Conservation (phyloP, 805 yeast species). For the Blastobotrys parvus region DNA sequence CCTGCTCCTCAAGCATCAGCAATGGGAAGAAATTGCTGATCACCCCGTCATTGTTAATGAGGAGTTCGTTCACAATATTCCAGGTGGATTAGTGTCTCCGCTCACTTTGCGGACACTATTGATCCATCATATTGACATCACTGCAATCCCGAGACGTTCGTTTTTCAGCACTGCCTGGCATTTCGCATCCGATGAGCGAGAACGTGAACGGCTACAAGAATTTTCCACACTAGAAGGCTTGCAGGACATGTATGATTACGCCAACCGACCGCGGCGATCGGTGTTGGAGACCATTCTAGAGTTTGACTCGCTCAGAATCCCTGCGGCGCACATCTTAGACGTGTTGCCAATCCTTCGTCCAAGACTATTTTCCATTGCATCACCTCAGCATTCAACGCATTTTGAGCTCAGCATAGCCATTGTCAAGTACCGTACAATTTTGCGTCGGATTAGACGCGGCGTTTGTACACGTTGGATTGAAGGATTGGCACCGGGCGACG, state of each 20-base stretch:
- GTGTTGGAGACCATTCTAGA: slow-evolving; percentile 76
- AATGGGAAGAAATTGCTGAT: slow-evolving; percentile 70
- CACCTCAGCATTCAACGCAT: slow-evolving; percentile 25
- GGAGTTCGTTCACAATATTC: slow-evolving; percentile 21
- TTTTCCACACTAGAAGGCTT: slow-evolving; percentile 60
- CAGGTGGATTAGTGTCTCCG: slow-evolving; percentile 43
- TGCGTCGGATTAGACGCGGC: slow-evolving; percentile 70
- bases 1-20: slow-evolving; percentile 55
- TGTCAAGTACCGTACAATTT: slow-evolving; percentile 77
- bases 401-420: slow-evolving; percentile 73
- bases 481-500: slow-evolving; percentile 38
- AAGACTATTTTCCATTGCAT: slow-evolving; percentile 78
- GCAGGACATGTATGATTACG: slow-evolving; percentile 81
- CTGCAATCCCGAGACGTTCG: slow-evolving; percentile 73
- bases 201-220: slow-evolving; percentile 65
- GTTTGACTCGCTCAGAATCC: slow-evolving; percentile 67
- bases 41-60: slow-evolving; percentile 36
- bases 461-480: slow-evolving; percentile 74
- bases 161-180: slow-evolving; percentile 71
- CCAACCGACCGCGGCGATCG: slow-evolving; percentile 87
- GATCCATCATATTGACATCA: slow-evolving; percentile 74
- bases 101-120: slow-evolving; percentile 66
- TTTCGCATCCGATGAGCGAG: slow-evolving; percentile 68
- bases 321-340: slow-evolving; percentile 68
- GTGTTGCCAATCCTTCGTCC: slow-evolving; percentile 73